Conservation (phyloP, 2,329 filamentous ascomycete genomes). For the Trichoderma koningiopsis region DNA sequence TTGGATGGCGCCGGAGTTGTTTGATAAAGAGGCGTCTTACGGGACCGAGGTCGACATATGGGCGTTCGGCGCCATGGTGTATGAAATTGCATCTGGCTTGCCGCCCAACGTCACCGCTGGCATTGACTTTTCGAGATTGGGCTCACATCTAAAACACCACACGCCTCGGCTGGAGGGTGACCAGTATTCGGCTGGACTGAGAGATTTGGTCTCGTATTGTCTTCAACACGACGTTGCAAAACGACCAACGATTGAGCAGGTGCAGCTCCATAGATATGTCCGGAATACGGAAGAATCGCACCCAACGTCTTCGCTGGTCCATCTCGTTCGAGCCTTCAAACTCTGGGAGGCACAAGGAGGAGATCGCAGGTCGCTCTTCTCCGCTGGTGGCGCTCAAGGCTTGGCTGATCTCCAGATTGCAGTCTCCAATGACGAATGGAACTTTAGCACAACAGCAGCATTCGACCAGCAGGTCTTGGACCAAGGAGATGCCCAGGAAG, state of each 20-base stretch:
- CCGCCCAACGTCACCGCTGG: slow-evolving; percentile 68
- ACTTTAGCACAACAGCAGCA: slow-evolving; percentile 66
- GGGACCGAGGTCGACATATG: slow-evolving; percentile 79
- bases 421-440: slow-evolving; percentile 63
- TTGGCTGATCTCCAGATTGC: slow-evolving; percentile 49
- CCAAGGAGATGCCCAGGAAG: slow-evolving; percentile 57
- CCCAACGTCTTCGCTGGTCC: slow-evolving; percentile 63
- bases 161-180: slow-evolving; percentile 71
- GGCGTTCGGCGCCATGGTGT: slow-evolving; percentile 81
- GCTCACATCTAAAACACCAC: slow-evolving; percentile 60
- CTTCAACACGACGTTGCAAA: slow-evolving; percentile 68
- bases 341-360: slow-evolving; percentile 76
- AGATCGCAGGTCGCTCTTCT: slow-evolving; percentile 66
- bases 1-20: slow-evolving; percentile 85
- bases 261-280: slow-evolving; percentile 72
- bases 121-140: slow-evolving; percentile 51
- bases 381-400: slow-evolving; percentile 59
- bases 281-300: slow-evolving; percentile 62
- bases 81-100: slow-evolving; percentile 76
- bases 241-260: slow-evolving; percentile 68
- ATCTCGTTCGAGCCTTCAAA: slow-evolving; percentile 71
- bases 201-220: slow-evolving; percentile 72
- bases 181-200: slow-evolving; percentile 68
- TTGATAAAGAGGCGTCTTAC: slow-evolving; percentile 65
- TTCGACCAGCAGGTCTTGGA: slow-evolving; percentile 62